Percentiles rank a stretch among this genome's conserved stretches.
phyloP scores from a whole-genome alignment of 1,284 basidiomycete species.

The Cryptococcus sp. region DNA sequence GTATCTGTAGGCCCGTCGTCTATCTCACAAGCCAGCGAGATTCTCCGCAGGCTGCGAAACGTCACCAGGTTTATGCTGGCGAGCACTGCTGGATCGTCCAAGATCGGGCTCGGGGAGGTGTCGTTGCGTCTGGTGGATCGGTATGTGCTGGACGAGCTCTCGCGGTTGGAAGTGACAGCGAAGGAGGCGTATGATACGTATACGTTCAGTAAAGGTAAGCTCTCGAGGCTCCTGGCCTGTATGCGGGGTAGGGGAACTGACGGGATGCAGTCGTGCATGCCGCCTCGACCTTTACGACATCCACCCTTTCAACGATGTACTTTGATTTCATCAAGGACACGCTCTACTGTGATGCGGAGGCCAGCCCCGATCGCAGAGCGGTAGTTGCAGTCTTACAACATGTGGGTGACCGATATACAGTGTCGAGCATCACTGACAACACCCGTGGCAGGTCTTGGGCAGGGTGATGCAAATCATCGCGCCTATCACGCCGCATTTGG shows the following conservation, averaged over 20 bases:
- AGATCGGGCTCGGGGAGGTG: conserved; percentile 12
- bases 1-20: conserved; percentile 78
- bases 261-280: conserved; percentile 53
- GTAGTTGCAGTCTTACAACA: conserved; percentile 70
- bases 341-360: conserved; percentile 69
- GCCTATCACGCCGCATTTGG: conserved; percentile 85
- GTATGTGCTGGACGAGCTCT: conserved; percentile 81
- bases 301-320: conserved; percentile 63
- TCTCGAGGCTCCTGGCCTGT: no score
- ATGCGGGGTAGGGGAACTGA: conserved; percentile 54
- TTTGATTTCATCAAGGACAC: conserved; percentile 90
- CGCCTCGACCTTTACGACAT: conserved; percentile 50
- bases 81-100: conserved; percentile 58
- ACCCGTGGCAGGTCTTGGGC: conserved; percentile 58
- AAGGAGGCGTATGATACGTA: conserved; percentile 68
- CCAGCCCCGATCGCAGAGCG: conserved; percentile 59
- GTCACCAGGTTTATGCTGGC: conserved; percentile 86
- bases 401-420: conserved; percentile 55
- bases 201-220: conserved; percentile 78
- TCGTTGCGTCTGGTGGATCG: conserved; percentile 71
- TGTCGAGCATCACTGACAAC: background rate
- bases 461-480: conserved; percentile 72
- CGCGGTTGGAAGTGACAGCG: conserved; percentile 64
- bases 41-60: conserved; percentile 81
- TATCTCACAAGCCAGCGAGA: conserved; percentile 72